Conservation (phyloP, 345 rosid genomes). For the Dipteronia sinensis region DNA sequence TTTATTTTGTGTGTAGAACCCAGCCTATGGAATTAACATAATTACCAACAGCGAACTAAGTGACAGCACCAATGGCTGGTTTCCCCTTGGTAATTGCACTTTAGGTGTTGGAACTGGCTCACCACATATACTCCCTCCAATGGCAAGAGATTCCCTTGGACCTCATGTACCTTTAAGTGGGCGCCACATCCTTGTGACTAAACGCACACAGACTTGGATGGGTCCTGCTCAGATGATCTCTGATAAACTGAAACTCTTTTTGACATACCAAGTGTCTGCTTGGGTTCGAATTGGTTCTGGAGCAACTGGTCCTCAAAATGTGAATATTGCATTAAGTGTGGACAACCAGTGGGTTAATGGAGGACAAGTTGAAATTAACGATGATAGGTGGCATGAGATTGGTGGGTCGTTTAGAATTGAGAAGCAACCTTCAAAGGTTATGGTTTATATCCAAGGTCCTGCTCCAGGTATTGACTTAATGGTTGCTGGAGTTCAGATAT, state of each 20-base stretch:
- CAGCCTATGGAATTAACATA: slow-evolving; percentile 71
- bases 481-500: slow-evolving; percentile 85
- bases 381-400: slow-evolving; percentile 82
- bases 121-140: slow-evolving; percentile 76
- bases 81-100: slow-evolving; percentile 84
- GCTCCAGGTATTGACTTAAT: slow-evolving; percentile 72
- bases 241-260: slow-evolving; percentile 65
- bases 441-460: slow-evolving; percentile 89
- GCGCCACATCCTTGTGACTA: slow-evolving; percentile 64
- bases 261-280: slow-evolving; percentile 91
- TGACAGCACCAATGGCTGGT: slow-evolving; percentile 78
- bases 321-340: slow-evolving; percentile 83
- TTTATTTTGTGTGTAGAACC: slow-evolving; percentile 45
- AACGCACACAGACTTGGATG: slow-evolving; percentile 93
- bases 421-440: slow-evolving; percentile 73
- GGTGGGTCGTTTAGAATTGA: slow-evolving; percentile 93
- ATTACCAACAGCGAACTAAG: slow-evolving; percentile 67
- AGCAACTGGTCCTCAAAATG: slow-evolving; percentile 64
- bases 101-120: slow-evolving; percentile 68
- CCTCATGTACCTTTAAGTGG: slow-evolving; percentile 71
- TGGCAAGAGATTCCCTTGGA: slow-evolving; percentile 82
- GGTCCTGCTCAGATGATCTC: slow-evolving; percentile 96
- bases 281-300: slow-evolving; percentile 80
- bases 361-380: slow-evolving; percentile 78
- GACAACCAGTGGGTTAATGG: slow-evolving; percentile 94